These are phyloP conservation scores for Cymbopogon citratus DNA, from an alignment of 176 grass and related monocot species.

Conservation along the genomic window DNA sequence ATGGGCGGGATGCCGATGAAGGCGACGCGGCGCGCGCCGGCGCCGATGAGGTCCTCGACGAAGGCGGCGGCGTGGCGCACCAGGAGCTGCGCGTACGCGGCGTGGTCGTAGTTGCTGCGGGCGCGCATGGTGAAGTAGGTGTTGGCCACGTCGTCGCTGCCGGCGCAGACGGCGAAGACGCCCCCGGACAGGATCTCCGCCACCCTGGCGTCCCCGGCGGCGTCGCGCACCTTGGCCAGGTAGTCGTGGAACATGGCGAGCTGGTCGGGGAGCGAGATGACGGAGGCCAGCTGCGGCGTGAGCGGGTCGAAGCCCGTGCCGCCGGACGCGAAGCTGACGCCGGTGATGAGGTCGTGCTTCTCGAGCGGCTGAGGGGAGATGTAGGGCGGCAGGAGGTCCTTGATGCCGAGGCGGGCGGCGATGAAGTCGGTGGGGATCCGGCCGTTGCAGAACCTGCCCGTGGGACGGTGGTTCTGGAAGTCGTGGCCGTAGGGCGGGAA, in stretches of 20 bases:
- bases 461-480: slow-evolving; percentile 40
- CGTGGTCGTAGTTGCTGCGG: slow-evolving; percentile 32
- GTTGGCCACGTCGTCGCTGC: slow-evolving; percentile 77
- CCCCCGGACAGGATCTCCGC: slow-evolving; percentile 12
- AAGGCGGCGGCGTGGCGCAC: slow-evolving; percentile 38
- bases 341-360: slow-evolving; percentile 44
- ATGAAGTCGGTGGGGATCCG: slow-evolving; percentile 61
- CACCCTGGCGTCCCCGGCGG: slow-evolving; percentile 31
- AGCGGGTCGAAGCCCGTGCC: slow-evolving; percentile 71
- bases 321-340: slow-evolving; percentile 80
- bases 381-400: slow-evolving; percentile 64
- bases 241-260: slow-evolving; percentile 60
- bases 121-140: slow-evolving; percentile 65
- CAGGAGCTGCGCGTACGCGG: slow-evolving; percentile 45
- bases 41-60: slow-evolving; percentile 43
- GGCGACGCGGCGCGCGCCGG: slow-evolving; percentile 49
- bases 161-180: slow-evolving; percentile 54
- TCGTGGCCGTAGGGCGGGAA: slow-evolving; percentile 63
- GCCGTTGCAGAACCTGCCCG: slow-evolving; percentile 76
- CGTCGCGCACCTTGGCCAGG: slow-evolving; percentile 32
- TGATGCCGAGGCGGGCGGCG: slow-evolving; percentile 54
- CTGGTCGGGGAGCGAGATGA: slow-evolving; percentile 52
- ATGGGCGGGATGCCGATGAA: slow-evolving; percentile 70
- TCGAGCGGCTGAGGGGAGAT: slow-evolving; percentile 39
- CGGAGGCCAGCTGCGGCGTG: slow-evolving; percentile 39